Percentiles rank a stretch among this genome's conserved stretches.
Conservation (phyloP, 257 asterid genomes). For the Coffea canephora region DNA sequence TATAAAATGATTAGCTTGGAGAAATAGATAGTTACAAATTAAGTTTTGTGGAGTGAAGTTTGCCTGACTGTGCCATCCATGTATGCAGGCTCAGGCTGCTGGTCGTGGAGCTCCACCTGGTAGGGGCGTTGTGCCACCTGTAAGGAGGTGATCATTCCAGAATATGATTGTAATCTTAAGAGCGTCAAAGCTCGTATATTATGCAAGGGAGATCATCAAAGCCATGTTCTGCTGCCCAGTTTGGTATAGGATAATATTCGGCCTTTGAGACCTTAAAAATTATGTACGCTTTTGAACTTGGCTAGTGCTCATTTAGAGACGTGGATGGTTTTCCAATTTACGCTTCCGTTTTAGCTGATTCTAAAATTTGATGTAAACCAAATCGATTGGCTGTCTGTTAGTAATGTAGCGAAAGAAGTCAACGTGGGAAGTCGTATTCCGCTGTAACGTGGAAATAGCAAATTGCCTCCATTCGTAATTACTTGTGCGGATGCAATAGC, state of each 20-base stretch:
- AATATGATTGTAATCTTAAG: background rate
- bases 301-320: constrained; percentile 5
- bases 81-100: constrained; percentile 79
- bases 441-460: background rate
- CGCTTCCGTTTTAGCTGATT: background rate
- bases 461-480: background rate
- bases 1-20: background rate
- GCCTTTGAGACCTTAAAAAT: background rate
- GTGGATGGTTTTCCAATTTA: background rate
- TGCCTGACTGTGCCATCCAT: constrained; percentile 19
- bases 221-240: constrained; percentile 4
- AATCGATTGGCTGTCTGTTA: no score
- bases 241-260: constrained; percentile 6
- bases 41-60: background rate
- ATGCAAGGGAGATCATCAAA: background rate
- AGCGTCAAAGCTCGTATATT: background rate
- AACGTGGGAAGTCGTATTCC: background rate
- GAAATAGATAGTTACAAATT: no score
- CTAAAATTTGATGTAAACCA: background rate
- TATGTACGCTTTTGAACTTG: background rate
- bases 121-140: constrained; percentile 82
- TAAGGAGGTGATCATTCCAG: constrained; percentile 54
- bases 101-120: constrained; percentile 93
- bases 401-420: background rate
- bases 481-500: background rate